A percentile compares a stretch with the other conserved stretches of the same genome.
Conservation (phyloP, 768 basidiomycete species). For the Suillus sp. region DNA sequence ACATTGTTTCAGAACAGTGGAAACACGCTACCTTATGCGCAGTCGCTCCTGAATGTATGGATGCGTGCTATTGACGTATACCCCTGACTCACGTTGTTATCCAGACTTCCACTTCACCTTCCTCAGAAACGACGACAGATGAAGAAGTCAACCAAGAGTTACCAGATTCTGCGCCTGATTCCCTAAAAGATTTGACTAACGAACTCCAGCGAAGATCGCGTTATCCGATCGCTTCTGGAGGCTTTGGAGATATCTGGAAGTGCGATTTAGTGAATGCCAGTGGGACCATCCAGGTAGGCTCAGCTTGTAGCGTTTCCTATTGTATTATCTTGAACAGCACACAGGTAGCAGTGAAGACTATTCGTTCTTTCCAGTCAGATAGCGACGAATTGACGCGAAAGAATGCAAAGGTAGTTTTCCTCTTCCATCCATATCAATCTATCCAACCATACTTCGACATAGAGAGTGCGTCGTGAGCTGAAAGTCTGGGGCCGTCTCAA, state of each 20-base stretch:
- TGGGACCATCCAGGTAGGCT: background rate
- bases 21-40: background rate
- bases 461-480: slow-evolving; percentile 27
- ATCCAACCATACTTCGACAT: background rate
- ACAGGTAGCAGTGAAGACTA: slow-evolving; percentile 10
- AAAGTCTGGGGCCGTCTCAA: slow-evolving; percentile 24
- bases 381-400: background rate
- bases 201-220: background rate
- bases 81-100: background rate
- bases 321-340: background rate
- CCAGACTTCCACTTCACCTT: background rate
- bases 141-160: no score
- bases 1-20: background rate
- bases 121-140: background rate
- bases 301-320: background rate
- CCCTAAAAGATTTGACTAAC: background rate
- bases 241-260: slow-evolving; percentile 31
- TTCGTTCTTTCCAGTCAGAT: background rate
- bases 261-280: slow-evolving; percentile 17
- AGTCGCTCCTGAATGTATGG: slow-evolving; percentile 1
- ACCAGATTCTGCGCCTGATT: background rate
- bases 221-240: slow-evolving; percentile 10
- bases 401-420: slow-evolving; percentile 13
- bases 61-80: background rate
- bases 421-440: background rate